Evolutionary conservation across 495 filamentous ascomycete genomes (phyloP).

Genomic region (Delitschia confertaspora): DNA sequence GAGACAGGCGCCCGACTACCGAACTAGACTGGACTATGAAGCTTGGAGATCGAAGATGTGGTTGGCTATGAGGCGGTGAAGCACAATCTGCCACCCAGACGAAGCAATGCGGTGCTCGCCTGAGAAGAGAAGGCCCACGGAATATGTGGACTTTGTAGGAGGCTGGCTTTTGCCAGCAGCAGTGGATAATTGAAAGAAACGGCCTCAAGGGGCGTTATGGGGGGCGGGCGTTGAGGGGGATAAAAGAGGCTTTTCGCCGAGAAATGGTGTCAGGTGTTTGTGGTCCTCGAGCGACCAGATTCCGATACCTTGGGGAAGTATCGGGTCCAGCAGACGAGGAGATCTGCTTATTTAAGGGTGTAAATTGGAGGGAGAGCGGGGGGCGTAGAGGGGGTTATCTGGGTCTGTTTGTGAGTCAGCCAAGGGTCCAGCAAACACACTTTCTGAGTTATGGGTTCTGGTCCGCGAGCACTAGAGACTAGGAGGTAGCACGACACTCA

Average conservation of each 20-base stretch:
- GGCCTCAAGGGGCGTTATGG: conserved; percentile 62
- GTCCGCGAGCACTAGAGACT: neutral
- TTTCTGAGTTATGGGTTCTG: too few species aligned
- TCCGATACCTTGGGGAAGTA: conserved; percentile 82
- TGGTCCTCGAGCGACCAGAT: conserved; percentile 62
- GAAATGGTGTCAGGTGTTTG: conserved; percentile 72
- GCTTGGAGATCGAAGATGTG: neutral
- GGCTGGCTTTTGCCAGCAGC: conserved; percentile 40
- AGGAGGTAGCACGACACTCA: conserved; percentile 41
- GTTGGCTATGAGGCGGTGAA: conserved; percentile 37
- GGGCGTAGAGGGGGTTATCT: conserved; percentile 64
- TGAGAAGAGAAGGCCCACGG: conserved; percentile 93
- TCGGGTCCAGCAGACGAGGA: conserved; percentile 87
- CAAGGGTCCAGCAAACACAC: too few species aligned
- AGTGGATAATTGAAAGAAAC: conserved; percentile 41
- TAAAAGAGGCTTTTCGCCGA: conserved; percentile 68
- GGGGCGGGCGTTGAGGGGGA: conserved; percentile 73
- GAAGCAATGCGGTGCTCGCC: conserved; percentile 79
- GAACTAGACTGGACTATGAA: conserved; percentile 8
- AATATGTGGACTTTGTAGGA: conserved; percentile 29
- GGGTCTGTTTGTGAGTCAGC: conserved; percentile 50
- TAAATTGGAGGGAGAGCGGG: conserved; percentile 17
- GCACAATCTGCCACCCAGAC: conserved; percentile 77
- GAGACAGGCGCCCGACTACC: conserved; percentile 10
- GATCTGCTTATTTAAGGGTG: conserved; percentile 47